Percentiles rank a stretch among this genome's conserved stretches.
phyloP scores from a whole-genome alignment of 2,329 filamentous ascomycete species.

The Apiospora arundinis region DNA sequence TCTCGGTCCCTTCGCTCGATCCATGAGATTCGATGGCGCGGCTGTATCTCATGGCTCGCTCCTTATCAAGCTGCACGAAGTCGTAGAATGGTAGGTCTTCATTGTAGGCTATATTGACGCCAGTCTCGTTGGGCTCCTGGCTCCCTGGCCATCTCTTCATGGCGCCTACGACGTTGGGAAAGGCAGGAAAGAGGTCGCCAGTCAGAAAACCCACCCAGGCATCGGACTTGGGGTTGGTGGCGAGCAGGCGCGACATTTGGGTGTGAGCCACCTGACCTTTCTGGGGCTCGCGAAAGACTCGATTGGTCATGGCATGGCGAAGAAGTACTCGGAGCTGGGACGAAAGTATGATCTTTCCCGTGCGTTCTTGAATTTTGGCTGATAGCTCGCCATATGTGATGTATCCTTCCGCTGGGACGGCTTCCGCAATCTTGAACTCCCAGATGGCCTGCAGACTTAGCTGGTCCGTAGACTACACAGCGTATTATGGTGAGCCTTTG shows the following conservation, averaged over 20 bases:
- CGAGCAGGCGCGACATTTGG: background rate
- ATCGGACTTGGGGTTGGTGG: slow-evolving; percentile 6
- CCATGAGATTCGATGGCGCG: slow-evolving; percentile 10
- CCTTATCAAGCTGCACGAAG: slow-evolving; percentile 7
- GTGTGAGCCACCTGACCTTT: background rate
- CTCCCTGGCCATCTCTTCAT: slow-evolving; percentile 5
- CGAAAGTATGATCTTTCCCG: background rate
- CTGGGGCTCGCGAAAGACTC: background rate
- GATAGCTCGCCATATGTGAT: slow-evolving; percentile 3
- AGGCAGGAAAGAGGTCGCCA: slow-evolving; percentile 8
- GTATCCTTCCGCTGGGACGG: background rate
- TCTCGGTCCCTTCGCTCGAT: slow-evolving; percentile 8
- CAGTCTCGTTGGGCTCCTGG: slow-evolving; percentile 13
- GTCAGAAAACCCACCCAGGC: slow-evolving; percentile 14
- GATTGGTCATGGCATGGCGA: slow-evolving; percentile 17
- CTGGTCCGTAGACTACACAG: slow-evolving; percentile 1
- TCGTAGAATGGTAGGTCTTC: slow-evolving; percentile 15
- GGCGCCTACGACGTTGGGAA: background rate
- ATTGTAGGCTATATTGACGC: slow-evolving; percentile 17
- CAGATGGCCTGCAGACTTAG: slow-evolving; percentile 5
- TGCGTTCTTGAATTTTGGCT: background rate
- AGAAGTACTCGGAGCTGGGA: background rate
- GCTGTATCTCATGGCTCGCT: slow-evolving; percentile 13
- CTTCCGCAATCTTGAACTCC: slow-evolving; percentile 14
- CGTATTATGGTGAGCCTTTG: background rate